Base-by-base conservation (phyloP, 176 grass and related monocot genomes). In the Metroxylon sagu region DNA sequence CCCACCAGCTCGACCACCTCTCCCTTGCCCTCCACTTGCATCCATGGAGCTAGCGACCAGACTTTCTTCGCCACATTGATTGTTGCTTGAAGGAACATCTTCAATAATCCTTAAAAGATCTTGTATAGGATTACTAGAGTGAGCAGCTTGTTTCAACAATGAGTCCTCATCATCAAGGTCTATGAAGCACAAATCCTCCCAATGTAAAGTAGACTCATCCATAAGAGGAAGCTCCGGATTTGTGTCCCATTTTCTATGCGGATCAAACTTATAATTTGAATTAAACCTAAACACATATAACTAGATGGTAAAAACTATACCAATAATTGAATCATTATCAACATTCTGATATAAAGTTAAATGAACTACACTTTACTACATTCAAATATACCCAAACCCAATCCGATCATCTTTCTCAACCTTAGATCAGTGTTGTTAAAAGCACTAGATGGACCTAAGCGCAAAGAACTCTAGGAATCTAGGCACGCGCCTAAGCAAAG, bases 91-190 rank as follows among this genome's bases (percentile, higher is more conserved):
- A n/a, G 70, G 70, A 48, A 55, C 59, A 54, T 48, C 70, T 50
- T 73, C 70, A 54, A 73, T 73, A 25, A 73, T 63, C 70, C 70
- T 61, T 5, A 73, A 53, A 48, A 73, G 59, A 27, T 62, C 70
- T 73, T 73, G 70, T 48, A 73, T 55, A 3, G 70, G 70, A 52
- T 54, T 73, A 29, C 29, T 43, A 18, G 50, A 53, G 51, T 62
- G 59, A 55, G 70, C 54, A 73, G 51, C 49, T 35, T 73, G 70
- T 55, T 73, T 73, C 51, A 68, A 55, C 63, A 71, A 7, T 23
- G 50, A 62, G 26, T 73, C 70, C 14, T 72, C 59, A 12, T 73
- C 70, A 30, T 54, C 59, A 26, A 73, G 59, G 25, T 59, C 70
- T 18, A 73, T 26, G 59, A 73, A 73, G 59, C 58, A 73, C 29